A percentile compares a stretch with the other conserved stretches of the same genome.
phyloP scores from a whole-genome alignment of 2,329 filamentous ascomycete genomes.

The Lomentospora prolificans region DNA sequence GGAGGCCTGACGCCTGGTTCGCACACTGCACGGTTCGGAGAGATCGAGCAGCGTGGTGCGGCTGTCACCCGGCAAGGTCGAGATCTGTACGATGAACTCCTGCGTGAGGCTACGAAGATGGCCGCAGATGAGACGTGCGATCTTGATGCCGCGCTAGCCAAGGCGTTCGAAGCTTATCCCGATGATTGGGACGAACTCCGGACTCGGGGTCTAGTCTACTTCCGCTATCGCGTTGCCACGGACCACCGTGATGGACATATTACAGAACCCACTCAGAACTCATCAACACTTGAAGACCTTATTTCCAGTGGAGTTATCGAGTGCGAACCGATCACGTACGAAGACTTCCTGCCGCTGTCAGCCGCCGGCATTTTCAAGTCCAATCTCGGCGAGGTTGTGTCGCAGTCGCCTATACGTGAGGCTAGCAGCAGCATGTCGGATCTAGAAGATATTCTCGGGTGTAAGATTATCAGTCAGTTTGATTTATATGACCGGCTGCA shows the following conservation, averaged over 20 bases:
- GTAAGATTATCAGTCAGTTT: constrained; percentile 10
- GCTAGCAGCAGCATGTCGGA: constrained; percentile 1
- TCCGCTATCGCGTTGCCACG: background rate
- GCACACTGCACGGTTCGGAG: constrained; percentile 41
- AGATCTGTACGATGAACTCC: constrained; percentile 33
- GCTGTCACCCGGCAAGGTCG: constrained; percentile 36
- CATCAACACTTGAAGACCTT: constrained; percentile 18
- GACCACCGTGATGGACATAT: background rate
- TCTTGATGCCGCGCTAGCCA: background rate
- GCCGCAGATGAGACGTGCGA: background rate
- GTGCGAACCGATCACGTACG: constrained; percentile 37
- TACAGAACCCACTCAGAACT: no score
- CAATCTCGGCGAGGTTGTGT: constrained; percentile 20
- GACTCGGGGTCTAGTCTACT: background rate
- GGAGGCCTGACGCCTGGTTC: constrained; percentile 20
- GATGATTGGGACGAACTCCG: background rate
- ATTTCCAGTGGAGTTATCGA: constrained; percentile 22
- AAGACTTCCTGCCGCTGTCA: constrained; percentile 43
- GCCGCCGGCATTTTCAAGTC: constrained; percentile 42
- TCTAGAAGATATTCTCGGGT: constrained; percentile 10
- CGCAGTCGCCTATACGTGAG: background rate
- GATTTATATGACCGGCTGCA: constrained; percentile 10
- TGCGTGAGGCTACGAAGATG: constrained; percentile 19
- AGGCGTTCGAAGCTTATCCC: background rate
- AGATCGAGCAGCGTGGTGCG: constrained; percentile 42